phyloP scores from a whole-genome alignment of 78 protist genomes.

The Polysphondylium violaceum region DNA sequence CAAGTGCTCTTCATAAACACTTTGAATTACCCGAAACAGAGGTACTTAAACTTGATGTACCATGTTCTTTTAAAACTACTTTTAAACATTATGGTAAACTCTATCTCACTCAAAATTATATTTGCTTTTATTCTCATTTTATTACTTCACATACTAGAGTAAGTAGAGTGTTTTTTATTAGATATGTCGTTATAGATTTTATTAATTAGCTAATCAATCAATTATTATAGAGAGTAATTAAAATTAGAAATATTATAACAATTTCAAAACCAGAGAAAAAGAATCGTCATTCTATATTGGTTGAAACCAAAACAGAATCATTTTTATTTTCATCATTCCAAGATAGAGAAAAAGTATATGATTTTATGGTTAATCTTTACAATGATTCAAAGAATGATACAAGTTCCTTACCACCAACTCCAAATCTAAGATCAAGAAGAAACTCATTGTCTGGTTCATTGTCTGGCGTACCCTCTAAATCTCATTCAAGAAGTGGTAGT shows the following conservation, averaged over 20 bases:
- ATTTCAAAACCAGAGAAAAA: constrained; percentile 14
- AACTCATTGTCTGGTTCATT: not conserved
- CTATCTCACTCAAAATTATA: constrained; percentile 25
- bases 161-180: too few relatives aligned
- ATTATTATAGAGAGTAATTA: constrained; percentile 5
- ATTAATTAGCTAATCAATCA: not conserved
- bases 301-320: constrained; percentile 24
- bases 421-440: constrained; percentile 18
- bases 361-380: not conserved
- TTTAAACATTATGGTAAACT: constrained; percentile 40
- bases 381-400: constrained; percentile 8
- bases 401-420: not conserved
- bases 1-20: not conserved
- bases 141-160: not conserved
- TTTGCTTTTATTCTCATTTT: constrained; percentile 19
- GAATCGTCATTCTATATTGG: not conserved
- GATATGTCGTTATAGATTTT: too few relatives aligned
- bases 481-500: not conserved
- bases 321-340: constrained; percentile 22
- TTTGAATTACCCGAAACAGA: constrained; percentile 33
- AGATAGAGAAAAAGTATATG: constrained; percentile 26
- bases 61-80: constrained; percentile 15
- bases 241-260: not conserved
- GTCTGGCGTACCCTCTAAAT: not conserved
- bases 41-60: not conserved